These are phyloP conservation scores for Lenzites betulinus DNA, from an alignment of 768 basidiomycete genomes.

Conservation along the genomic window DNA sequence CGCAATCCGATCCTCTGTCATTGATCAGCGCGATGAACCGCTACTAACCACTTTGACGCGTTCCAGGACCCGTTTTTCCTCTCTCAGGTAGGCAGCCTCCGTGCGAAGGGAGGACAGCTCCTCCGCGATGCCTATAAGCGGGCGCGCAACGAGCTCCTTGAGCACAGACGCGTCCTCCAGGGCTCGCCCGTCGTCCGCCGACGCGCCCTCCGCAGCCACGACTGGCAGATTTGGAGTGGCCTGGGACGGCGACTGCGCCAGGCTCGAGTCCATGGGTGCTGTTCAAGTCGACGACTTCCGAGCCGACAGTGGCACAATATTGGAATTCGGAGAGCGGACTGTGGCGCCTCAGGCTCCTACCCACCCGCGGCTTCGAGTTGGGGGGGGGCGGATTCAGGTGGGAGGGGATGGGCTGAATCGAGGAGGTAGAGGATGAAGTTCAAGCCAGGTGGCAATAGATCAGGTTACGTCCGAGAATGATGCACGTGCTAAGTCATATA, in stretches of 20 bases:
- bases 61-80: neutral
- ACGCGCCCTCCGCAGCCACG: neutral
- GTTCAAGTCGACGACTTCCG: too few relatives aligned
- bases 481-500: too few relatives aligned
- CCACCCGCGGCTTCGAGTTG: neutral
- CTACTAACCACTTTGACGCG: neutral
- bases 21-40: neutral
- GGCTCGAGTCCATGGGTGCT: too few relatives aligned
- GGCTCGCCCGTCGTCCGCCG: neutral
- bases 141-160: neutral
- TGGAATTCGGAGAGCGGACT: too few relatives aligned
- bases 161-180: neutral
- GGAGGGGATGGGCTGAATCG: neutral
- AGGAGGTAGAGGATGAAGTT: too few relatives aligned
- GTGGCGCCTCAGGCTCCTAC: too few relatives aligned
- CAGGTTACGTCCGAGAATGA: too few relatives aligned
- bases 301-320: too few relatives aligned
- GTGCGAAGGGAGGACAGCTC: neutral
- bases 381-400: neutral
- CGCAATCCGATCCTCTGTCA: neutral
- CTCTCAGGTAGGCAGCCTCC: neutral
- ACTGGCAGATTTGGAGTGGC: too few relatives aligned
- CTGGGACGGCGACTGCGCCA: too few relatives aligned
- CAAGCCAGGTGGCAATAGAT: too few relatives aligned
- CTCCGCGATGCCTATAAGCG: slow-evolving; percentile 3